Base-by-base conservation (phyloP, 2,329 filamentous ascomycete genomes). In the Monilinia aucupariae region DNA sequence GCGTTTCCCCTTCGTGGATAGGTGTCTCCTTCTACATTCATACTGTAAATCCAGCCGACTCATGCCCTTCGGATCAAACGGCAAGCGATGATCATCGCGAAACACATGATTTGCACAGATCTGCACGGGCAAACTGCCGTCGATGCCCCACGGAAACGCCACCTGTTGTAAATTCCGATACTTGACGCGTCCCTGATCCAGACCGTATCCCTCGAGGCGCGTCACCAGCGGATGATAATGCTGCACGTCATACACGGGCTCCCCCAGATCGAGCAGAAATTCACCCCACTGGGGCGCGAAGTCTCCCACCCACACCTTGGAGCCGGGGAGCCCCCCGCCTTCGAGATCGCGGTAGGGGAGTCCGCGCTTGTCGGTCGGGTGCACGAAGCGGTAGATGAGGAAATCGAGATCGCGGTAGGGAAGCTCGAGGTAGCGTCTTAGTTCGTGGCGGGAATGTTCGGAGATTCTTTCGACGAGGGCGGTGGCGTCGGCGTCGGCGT, bases 241-340 rank as follows among this genome's bases (percentile, higher is more conserved):
- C 7, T 62, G 61, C 1, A 48, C n/a, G 17, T 62, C 61, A 47
- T 56, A 62, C 4, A 50, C 34, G 13, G 52, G 54, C n/a, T 62
- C 61, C 12, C 61, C 52, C 12, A 58, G 25, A 17, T 62, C 61
- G 34, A 62, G 43, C 20, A 62, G 59, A n/a, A 56, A 62, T 9
- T 43, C 30, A 7, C 59, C 59, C 39, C 32, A 45, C 0, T 7
- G 15, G 4, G 59, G 59, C 12, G 37, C 9, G 39, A 61, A 61
- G 5, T 52, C 45, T 20, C 12, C 56, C 10, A 59, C 45, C 43
- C 45, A 59, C 1, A 59, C 56, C 39, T 59, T 59, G 9, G 10
- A 17, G 6, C 9, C 43, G 32, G 32, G 17, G 10, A 59, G 56
- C 20, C 56, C 56, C 1, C 3, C 7, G 27, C 0, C 2, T 0